A percentile compares a stretch with the other conserved stretches of the same genome.
phyloP scores from a whole-genome alignment of 805 yeast genomes.

The Candida pseudoglaebosa region DNA sequence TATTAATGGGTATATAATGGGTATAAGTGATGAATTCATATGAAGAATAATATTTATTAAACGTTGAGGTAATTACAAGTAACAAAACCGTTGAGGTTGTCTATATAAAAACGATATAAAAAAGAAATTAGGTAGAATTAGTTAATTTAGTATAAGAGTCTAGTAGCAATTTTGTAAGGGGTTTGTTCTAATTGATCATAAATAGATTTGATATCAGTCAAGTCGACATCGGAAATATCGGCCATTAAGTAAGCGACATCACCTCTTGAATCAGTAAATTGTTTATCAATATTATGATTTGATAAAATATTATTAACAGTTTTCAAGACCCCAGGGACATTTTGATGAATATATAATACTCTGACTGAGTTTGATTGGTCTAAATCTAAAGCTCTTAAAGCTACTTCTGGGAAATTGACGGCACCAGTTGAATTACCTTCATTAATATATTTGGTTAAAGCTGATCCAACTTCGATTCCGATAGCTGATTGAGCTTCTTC shows the following conservation, averaged over 20 bases:
- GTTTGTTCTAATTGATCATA: constrained; percentile 85
- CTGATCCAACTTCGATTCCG: constrained; percentile 89
- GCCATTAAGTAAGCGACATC: constrained; percentile 98
- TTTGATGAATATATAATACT: constrained; percentile 92
- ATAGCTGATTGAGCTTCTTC: constrained; percentile 98
- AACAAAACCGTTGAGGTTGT: constrained; percentile 4
- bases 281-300: constrained; percentile 94
- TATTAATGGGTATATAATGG: no score
- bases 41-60: constrained; percentile 3
- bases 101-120: not conserved
- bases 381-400: constrained; percentile 79
- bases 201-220: constrained; percentile 76
- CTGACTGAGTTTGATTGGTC: constrained; percentile 88
- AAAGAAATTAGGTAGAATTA: constrained; percentile 1
- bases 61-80: constrained; percentile 3
- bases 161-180: constrained; percentile 84
- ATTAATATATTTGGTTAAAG: constrained; percentile 86
- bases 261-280: constrained; percentile 95
- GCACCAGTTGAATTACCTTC: constrained; percentile 95
- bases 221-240: constrained; percentile 83
- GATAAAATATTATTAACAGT: constrained; percentile 95
- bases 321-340: constrained; percentile 97
- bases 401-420: constrained; percentile 98
- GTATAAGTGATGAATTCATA: no score
- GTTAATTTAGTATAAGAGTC: constrained; percentile 84